A percentile compares a stretch with the other conserved stretches of the same genome.
These are phyloP conservation scores for Aspergillus japonicus DNA, from an alignment of 2,329 filamentous ascomycete genomes.

Conservation along the genomic window DNA sequence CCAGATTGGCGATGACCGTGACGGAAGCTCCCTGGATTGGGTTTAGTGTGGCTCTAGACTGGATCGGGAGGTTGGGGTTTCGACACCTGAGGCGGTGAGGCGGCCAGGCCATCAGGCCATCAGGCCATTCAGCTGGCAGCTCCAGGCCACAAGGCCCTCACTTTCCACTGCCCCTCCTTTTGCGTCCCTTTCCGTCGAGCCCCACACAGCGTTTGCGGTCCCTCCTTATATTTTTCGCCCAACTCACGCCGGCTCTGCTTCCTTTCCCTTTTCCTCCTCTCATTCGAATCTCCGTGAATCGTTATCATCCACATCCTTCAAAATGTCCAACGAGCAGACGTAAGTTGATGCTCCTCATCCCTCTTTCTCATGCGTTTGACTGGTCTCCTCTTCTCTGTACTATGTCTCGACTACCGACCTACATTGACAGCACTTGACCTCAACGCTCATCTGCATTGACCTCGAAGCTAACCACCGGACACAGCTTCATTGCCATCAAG, in stretches of 20 bases:
- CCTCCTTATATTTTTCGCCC: slow-evolving; percentile 25
- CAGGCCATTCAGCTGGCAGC: too few species aligned
- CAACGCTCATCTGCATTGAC: slow-evolving; percentile 20
- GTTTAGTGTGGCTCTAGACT: slow-evolving; percentile 18
- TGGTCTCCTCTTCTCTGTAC: neutral
- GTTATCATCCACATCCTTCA: slow-evolving; percentile 41
- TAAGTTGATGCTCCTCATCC: slow-evolving; percentile 50
- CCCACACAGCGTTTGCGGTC: slow-evolving; percentile 21
- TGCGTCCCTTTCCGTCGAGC: slow-evolving; percentile 10
- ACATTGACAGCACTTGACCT: neutral
- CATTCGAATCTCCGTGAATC: slow-evolving; percentile 17
- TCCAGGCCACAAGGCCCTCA: too few species aligned
- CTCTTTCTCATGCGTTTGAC: slow-evolving; percentile 4
- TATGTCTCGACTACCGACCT: neutral
- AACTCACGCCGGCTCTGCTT: slow-evolving; percentile 24
- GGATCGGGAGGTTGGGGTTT: slow-evolving; percentile 19
- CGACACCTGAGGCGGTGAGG: slow-evolving; percentile 22
- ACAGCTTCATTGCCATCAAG: slow-evolving; percentile 99
- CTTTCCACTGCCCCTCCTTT: slow-evolving; percentile 9
- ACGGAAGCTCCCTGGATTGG: slow-evolving; percentile 26
- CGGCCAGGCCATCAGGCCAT: neutral
- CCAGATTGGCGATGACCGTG: slow-evolving; percentile 23
- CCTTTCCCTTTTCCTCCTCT: slow-evolving; percentile 23
- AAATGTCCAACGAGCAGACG: slow-evolving; percentile 84
- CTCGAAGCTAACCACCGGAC: slow-evolving; percentile 34